Percentiles rank a stretch among this genome's conserved stretches.
These are phyloP conservation scores for Tillandsia fasciculata DNA, from an alignment of 176 grass and related monocot species.

Conservation along the genomic window DNA sequence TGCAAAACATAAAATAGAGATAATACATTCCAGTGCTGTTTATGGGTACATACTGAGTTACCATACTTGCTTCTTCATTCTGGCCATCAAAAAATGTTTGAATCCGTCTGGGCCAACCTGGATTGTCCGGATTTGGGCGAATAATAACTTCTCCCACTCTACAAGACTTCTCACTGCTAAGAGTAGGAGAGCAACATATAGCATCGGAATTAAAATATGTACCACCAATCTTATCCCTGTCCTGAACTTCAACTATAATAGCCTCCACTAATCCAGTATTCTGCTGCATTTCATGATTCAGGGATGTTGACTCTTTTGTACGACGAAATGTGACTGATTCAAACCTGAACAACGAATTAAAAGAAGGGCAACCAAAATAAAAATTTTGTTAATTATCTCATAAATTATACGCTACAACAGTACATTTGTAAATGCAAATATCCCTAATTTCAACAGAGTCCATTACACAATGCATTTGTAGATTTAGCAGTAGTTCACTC, in stretches of 20 bases:
- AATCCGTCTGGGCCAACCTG: slow-evolving; percentile 77
- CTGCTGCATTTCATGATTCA: slow-evolving; percentile 76
- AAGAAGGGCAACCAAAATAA: neutral
- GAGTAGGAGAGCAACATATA: slow-evolving; percentile 82
- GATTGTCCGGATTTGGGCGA: slow-evolving; percentile 69
- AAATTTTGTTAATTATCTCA: slow-evolving; percentile 8
- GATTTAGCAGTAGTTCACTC: too few species aligned
- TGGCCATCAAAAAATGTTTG: slow-evolving; percentile 87
- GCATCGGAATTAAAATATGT: slow-evolving; percentile 74
- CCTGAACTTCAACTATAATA: slow-evolving; percentile 93
- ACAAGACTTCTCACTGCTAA: slow-evolving; percentile 53
- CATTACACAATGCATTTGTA: too few species aligned
- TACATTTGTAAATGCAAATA: neutral
- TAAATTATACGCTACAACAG: neutral
- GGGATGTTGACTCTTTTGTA: slow-evolving; percentile 51
- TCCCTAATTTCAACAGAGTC: neutral
- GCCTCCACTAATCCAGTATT: slow-evolving; percentile 91
- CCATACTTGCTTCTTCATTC: slow-evolving; percentile 58
- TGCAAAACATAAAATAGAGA: slow-evolving; percentile 98
- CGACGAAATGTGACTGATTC: slow-evolving; percentile 68
- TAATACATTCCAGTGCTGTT: slow-evolving; percentile 98
- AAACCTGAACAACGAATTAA: slow-evolving; percentile 46
- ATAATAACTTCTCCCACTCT: slow-evolving; percentile 94
- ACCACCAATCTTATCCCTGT: slow-evolving; percentile 92
- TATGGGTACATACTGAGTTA: slow-evolving; percentile 43